A percentile compares a stretch with the other conserved stretches of the same genome.
phyloP scores from a whole-genome alignment of 2,329 filamentous ascomycete species.

The Arthrobotrys megalospora region DNA sequence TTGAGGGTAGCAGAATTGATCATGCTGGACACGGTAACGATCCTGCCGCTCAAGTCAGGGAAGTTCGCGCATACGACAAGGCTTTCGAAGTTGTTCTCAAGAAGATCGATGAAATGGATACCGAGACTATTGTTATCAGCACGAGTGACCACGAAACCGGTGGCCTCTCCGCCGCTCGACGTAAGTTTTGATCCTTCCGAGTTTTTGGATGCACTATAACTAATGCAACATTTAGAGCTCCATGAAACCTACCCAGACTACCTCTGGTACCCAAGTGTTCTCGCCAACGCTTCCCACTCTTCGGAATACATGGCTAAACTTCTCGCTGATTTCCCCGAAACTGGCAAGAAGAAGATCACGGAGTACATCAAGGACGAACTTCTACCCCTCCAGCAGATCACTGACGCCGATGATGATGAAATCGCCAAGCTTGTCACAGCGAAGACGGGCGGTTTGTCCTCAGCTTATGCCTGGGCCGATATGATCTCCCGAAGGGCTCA shows the following conservation, averaged over 20 bases:
- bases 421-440: conserved; percentile 76
- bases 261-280: conserved; percentile 84
- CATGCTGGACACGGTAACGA: conserved; percentile 92
- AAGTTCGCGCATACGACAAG: conserved; percentile 95
- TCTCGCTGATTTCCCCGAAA: conserved; percentile 68
- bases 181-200: conserved; percentile 68
- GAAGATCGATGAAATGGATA: conserved; percentile 82
- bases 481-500: conserved; percentile 91
- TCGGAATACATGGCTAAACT: conserved; percentile 79
- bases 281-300: conserved; percentile 83
- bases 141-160: conserved; percentile 98
- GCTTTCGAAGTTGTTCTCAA: conserved; percentile 86
- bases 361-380: conserved; percentile 79
- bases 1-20: conserved; percentile 95
- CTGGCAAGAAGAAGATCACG: conserved; percentile 70
- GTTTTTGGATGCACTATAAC: neutral
- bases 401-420: conserved; percentile 80
- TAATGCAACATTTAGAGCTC: conserved; percentile 69
- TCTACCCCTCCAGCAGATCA: conserved; percentile 79
- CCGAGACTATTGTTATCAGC: conserved; percentile 84
- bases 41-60: conserved; percentile 85
- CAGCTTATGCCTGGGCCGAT: conserved; percentile 79
- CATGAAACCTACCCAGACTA: conserved; percentile 77
- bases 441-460: conserved; percentile 71
- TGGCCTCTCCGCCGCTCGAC: conserved; percentile 84